A percentile compares a stretch with the other conserved stretches of the same genome.
These are phyloP conservation scores for Ustilago lituana DNA, from an alignment of 1,284 basidiomycete species.

Conservation along the genomic window DNA sequence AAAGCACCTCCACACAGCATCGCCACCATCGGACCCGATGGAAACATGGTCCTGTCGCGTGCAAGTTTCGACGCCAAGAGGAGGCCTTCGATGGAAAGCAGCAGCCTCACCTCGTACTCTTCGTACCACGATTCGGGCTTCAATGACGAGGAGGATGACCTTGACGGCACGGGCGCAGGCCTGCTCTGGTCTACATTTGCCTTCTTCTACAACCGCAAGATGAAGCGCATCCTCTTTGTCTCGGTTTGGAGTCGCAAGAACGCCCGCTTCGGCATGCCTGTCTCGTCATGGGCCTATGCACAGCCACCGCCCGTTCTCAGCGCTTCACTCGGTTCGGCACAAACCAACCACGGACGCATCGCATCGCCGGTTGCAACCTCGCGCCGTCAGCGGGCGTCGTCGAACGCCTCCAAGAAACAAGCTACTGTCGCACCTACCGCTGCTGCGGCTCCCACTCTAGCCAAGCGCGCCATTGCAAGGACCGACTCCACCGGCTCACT, in stretches of 20 bases:
- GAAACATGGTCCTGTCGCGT: slow-evolving; percentile 37
- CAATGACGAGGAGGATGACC: slow-evolving; percentile 72
- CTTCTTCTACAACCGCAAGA: slow-evolving; percentile 93
- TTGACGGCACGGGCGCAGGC: slow-evolving; percentile 74
- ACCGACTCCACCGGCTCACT: slow-evolving; percentile 45
- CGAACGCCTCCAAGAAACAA: slow-evolving; percentile 27
- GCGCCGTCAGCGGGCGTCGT: slow-evolving; percentile 19
- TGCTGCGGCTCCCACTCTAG: slow-evolving; percentile 42
- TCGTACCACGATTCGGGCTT: slow-evolving; percentile 36
- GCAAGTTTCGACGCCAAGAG: slow-evolving; percentile 16
- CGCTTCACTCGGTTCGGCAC: slow-evolving; percentile 36
- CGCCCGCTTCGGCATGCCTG: slow-evolving; percentile 42
- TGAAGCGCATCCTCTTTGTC: slow-evolving; percentile 90
- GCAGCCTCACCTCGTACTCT: slow-evolving; percentile 31
- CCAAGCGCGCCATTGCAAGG: slow-evolving; percentile 54
- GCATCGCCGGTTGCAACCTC: slow-evolving; percentile 3
- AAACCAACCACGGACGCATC: slow-evolving; percentile 18
- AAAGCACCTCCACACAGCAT: slow-evolving; percentile 25
- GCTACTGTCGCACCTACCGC: slow-evolving; percentile 14
- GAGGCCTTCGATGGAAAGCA: slow-evolving; percentile 26
- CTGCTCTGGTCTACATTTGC: slow-evolving; percentile 96
- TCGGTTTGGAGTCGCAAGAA: slow-evolving; percentile 89
- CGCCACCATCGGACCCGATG: slow-evolving; percentile 38
- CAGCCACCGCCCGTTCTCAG: slow-evolving; percentile 41
- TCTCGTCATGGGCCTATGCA: slow-evolving; percentile 38